Evolutionary conservation across 2,329 filamentous ascomycete species (phyloP).

Genomic region (Fusarium albidum): DNA sequence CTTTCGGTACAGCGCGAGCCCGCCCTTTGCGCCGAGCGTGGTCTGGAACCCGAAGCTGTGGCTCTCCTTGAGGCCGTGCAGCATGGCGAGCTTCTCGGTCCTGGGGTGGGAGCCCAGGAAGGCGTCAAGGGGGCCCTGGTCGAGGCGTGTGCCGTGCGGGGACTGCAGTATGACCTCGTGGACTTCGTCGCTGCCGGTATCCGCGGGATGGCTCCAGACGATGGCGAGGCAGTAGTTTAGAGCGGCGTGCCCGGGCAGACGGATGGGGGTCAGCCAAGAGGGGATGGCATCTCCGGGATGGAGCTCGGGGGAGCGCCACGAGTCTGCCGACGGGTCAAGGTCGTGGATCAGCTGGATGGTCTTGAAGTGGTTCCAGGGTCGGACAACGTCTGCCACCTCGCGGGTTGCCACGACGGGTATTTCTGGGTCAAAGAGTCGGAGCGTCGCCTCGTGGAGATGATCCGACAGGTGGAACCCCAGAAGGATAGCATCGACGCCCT

Average conservation of each 20-base stretch:
- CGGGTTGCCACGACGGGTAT: slow-evolving; percentile 34
- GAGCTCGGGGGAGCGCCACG: slow-evolving; percentile 26
- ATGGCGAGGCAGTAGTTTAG: slow-evolving; percentile 35
- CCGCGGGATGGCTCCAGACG: slow-evolving; percentile 29
- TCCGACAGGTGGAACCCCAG: slow-evolving; percentile 32
- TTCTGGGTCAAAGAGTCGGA: slow-evolving; percentile 22
- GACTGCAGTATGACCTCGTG: slow-evolving; percentile 35
- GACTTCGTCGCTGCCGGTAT: slow-evolving; percentile 1
- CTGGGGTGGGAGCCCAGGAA: slow-evolving; percentile 30
- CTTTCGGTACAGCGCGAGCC: slow-evolving; percentile 31
- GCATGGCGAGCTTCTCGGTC: slow-evolving; percentile 35
- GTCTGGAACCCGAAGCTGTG: slow-evolving; percentile 10
- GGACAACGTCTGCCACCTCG: slow-evolving; percentile 13
- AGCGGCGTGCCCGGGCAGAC: slow-evolving; percentile 16
- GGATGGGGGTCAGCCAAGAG: slow-evolving; percentile 32
- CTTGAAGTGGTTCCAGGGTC: slow-evolving; percentile 32
- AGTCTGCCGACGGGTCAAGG: background rate
- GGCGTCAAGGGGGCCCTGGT: slow-evolving; percentile 25
- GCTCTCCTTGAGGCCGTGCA: slow-evolving; percentile 38
- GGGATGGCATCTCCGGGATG: slow-evolving; percentile 35
- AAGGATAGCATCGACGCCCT: slow-evolving; percentile 33
- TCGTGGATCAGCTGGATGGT: slow-evolving; percentile 25
- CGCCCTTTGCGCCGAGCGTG: slow-evolving; percentile 22
- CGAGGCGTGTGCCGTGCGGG: slow-evolving; percentile 31
- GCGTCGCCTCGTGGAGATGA: slow-evolving; percentile 31